These are phyloP conservation scores for Leishmania tropica DNA, from an alignment of 208 protist species.

Conservation along the genomic window DNA sequence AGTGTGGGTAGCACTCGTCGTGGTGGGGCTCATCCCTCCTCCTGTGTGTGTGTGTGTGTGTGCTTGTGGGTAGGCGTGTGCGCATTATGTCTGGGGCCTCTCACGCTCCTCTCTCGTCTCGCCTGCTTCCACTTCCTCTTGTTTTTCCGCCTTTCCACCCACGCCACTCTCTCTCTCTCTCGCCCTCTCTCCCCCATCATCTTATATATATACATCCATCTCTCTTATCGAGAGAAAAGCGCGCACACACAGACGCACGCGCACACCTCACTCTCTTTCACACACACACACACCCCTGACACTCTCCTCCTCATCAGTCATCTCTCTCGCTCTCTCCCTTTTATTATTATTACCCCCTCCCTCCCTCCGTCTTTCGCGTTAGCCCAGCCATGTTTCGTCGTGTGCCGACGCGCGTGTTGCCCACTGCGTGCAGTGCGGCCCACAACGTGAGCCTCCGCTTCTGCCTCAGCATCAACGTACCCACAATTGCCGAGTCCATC, in stretches of 20 bases:
- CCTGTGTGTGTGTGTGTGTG: neutral
- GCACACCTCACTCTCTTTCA: neutral
- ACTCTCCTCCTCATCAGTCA: constrained; percentile 7
- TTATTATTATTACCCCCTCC: constrained; percentile 15
- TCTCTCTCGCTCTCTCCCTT: constrained; percentile 14
- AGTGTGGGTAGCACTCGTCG: neutral
- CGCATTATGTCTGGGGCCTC: neutral
- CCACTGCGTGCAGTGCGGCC: constrained; percentile 28
- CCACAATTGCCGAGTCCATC: constrained; percentile 98
- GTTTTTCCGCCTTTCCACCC: neutral
- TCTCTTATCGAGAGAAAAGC: neutral
- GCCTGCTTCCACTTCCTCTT: neutral
- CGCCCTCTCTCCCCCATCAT: neutral
- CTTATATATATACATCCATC: too few relatives aligned
- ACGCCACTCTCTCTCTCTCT: neutral
- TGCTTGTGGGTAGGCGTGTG: neutral
- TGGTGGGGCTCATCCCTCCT: neutral
- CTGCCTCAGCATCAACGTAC: constrained; percentile 94
- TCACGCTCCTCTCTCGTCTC: neutral
- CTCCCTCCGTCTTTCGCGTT: neutral
- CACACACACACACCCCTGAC: neutral
- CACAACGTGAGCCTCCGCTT: constrained; percentile 72
- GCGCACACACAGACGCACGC: neutral
- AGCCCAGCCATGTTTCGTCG: constrained; percentile 67
- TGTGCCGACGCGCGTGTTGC: constrained; percentile 40